Evolutionary conservation across 129 eudicot species (phyloP), one percentile per base, ranked within the genome.

Genomic region (Gnaphalium uliginosum): DNA sequence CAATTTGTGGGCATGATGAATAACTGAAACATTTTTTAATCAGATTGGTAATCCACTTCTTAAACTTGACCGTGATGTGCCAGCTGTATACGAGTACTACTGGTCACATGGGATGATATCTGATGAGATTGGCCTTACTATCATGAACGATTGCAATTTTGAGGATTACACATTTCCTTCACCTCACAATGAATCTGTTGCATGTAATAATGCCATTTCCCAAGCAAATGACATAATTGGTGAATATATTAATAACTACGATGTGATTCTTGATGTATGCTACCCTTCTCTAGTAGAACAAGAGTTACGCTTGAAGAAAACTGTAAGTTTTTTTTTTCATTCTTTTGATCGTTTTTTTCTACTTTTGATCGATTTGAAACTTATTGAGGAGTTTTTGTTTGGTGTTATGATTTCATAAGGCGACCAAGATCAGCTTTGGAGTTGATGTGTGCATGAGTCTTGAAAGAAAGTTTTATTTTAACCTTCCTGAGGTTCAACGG

Each of bases 41-140:
- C 78, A 94, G 99, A 89, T 94, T 43, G 99, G 99, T 18, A 94
- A 94, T 70, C 99, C 99, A 23, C 97, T 94, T 73, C 92, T 94
- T 58, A 89, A 76, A 70, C 91, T 94, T 21, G 99, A 89, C 27
- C 90, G 90, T 4, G 99, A 94, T 78, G 82, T 71, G 9, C 96
- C 97, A 54, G 84, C 99, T 19, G 83, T 86, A 13, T 91, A 87
- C 73, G 99, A 94, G 66, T 94, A 73, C 79, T 94, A 89, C 71
- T 94, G 99, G 99, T 94, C 99, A 15, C 99, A 94, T 43, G 99
- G 99, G 63, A 94, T 94, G 99, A 94, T 94, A 54, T 94, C 99
- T 6, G 99, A 94, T 83, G 99, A 94, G 83, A 63, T 89, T 6
- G 96, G 97, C 48, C 97, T 90, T 30, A 58, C 92, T 3, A 83